Evolutionary conservation across 805 yeast species (phyloP).

Genomic region (Barnettozyma botsteinii): DNA sequence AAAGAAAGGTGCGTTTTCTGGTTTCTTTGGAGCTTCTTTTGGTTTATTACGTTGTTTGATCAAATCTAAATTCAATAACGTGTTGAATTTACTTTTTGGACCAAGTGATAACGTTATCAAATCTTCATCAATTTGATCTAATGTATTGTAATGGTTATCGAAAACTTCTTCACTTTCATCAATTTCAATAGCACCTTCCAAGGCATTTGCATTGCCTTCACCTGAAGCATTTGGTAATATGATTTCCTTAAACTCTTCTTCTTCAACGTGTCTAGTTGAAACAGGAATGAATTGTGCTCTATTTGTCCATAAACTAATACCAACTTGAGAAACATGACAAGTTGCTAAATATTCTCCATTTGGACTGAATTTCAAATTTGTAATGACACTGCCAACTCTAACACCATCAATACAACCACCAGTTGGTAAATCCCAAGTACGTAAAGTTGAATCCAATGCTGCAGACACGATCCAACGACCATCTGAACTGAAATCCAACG

Average conservation of each 20-base stretch:
- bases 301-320: slow-evolving; percentile 90
- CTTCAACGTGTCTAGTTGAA: slow-evolving; percentile 70
- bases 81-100: slow-evolving; percentile 73
- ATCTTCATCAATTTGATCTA: slow-evolving; percentile 55
- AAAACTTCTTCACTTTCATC: slow-evolving; percentile 30
- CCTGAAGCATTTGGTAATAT: slow-evolving; percentile 74
- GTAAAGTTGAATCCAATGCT: slow-evolving; percentile 75
- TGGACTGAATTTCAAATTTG: slow-evolving; percentile 75
- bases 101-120: slow-evolving; percentile 71
- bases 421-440: slow-evolving; percentile 97
- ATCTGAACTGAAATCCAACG: slow-evolving; percentile 86
- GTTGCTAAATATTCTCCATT: slow-evolving; percentile 89
- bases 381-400: slow-evolving; percentile 68
- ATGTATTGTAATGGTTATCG: slow-evolving; percentile 40
- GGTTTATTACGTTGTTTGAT: slow-evolving; percentile 89
- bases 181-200: slow-evolving; percentile 71
- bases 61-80: slow-evolving; percentile 73
- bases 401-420: slow-evolving; percentile 97
- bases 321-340: slow-evolving; percentile 84
- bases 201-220: slow-evolving; percentile 61
- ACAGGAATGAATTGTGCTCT: slow-evolving; percentile 75
- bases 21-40: slow-evolving; percentile 77
- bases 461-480: slow-evolving; percentile 92
- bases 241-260: slow-evolving; percentile 59
- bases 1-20: slow-evolving; percentile 80